phyloP scores from a whole-genome alignment of 1,284 basidiomycete species.

The Tylopilus sp. region DNA sequence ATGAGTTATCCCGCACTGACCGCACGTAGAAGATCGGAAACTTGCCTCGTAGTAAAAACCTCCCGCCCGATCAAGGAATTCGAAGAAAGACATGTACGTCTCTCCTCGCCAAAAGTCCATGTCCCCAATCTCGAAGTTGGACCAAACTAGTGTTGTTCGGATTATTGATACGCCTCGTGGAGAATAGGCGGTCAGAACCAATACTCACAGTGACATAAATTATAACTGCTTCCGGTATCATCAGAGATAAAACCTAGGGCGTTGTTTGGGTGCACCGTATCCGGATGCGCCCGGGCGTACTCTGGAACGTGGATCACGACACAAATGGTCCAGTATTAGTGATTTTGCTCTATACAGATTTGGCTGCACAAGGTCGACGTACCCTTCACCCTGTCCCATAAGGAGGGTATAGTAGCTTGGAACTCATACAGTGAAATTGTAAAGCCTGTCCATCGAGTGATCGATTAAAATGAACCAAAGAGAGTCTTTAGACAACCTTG shows the following conservation, averaged over 20 bases:
- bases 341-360: neutral
- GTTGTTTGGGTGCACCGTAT: slow-evolving; percentile 75
- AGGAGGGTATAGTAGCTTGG: slow-evolving; percentile 78
- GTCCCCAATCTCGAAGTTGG: slow-evolving; percentile 89
- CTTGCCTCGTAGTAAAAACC: slow-evolving; percentile 88
- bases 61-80: slow-evolving; percentile 80
- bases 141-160: slow-evolving; percentile 67
- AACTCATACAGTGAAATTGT: slow-evolving; percentile 86
- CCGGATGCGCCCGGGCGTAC: slow-evolving; percentile 58
- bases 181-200: neutral
- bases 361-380: slow-evolving; percentile 15
- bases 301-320: slow-evolving; percentile 56
- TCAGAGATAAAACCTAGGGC: slow-evolving; percentile 80
- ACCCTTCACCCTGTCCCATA: slow-evolving; percentile 82
- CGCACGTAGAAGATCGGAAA: slow-evolving; percentile 11
- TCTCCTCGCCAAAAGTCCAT: slow-evolving; percentile 86
- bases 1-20: slow-evolving; percentile 3
- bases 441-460: slow-evolving; percentile 67
- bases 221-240: slow-evolving; percentile 75
- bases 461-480: neutral
- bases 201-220: slow-evolving; percentile 83
- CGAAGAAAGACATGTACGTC: slow-evolving; percentile 84
- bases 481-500: neutral
- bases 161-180: neutral
- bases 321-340: neutral